Conservation (phyloP, 2,329 filamentous ascomycete genomes). For the Trichophyton verrucosum region DNA sequence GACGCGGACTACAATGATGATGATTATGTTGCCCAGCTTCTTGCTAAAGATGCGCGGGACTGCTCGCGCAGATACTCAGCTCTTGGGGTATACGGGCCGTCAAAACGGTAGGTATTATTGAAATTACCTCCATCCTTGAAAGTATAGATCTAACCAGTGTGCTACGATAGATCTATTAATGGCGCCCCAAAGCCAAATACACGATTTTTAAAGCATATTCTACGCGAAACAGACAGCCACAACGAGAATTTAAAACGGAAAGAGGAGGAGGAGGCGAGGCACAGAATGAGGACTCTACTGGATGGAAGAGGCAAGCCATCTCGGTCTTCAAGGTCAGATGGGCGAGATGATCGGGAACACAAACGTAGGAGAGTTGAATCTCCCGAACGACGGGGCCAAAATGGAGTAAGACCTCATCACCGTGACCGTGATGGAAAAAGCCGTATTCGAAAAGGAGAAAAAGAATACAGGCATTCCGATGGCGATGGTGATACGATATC, state of each 20-base stretch:
- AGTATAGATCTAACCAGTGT: background rate
- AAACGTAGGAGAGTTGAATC: conserved; percentile 5
- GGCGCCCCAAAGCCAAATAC: conserved; percentile 80
- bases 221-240: conserved; percentile 76
- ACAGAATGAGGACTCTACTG: conserved; percentile 51
- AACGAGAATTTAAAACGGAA: conserved; percentile 77
- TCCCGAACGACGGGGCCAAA: conserved; percentile 11
- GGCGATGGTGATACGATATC: background rate
- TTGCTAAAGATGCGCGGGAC: conserved; percentile 66
- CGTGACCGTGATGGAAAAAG: background rate
- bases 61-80: conserved; percentile 62
- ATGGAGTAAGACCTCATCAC: background rate
- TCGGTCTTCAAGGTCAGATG: conserved; percentile 20
- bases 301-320: conserved; percentile 32
- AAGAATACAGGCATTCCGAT: background rate
- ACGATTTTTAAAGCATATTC: conserved; percentile 73
- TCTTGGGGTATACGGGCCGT: conserved; percentile 58
- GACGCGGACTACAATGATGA: conserved; percentile 36
- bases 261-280: conserved; percentile 66
- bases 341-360: background rate
- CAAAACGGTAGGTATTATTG: conserved; percentile 15
- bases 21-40: conserved; percentile 66
- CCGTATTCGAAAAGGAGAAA: background rate
- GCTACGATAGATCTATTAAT: conserved; percentile 43
- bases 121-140: background rate